Base-by-base conservation (phyloP, 2,329 filamentous ascomycete species). In the Penicillium sp. region DNA sequence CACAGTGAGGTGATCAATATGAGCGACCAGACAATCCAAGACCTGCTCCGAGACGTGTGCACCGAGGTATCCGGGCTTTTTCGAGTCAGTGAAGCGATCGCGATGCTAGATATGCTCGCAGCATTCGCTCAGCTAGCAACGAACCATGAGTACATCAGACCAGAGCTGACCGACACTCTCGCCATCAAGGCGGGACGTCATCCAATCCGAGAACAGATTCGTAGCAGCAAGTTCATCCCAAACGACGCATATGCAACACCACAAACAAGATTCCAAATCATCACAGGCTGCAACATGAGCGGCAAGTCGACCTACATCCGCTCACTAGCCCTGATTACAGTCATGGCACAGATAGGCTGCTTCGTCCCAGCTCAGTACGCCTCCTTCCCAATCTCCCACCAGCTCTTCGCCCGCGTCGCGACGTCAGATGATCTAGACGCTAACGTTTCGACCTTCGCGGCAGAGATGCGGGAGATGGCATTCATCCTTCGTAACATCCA, bases 231-330 rank as follows among this genome's bases (percentile, higher is more conserved):
- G 22, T 96, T 89, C 68, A 80, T 97, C 4, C 89, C 94, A 0
- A 97, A 97, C 61, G 92, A 97, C 67, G 89, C 92, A 29, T 97
- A 92, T 66, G 88, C 90, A 3, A 89, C 87, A 0, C 82, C 88
- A 34, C 86, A 93, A 58, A 86, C 86, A 35, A 85, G 92, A 1
- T 96, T 97, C 66, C 92, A 97, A 62, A 89, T 97, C 59, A 87
- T 99, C 60, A 97, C 93, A 0, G 93, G 94, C 4, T 95, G 90
- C 71, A 99, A 99, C 66, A 99, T 99, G 94, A 96, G 91, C 65
- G 94, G 92, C 1, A 99, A 97, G 72, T 96, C 89, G 61, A 99
- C 92, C 0, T 97, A 97, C 68, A 96, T 97, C 60, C 86, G 91
- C 48, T 88, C 89, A 2, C 80, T 96, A 24, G 90, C 93, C 0